A percentile compares a stretch with the other conserved stretches of the same genome.
Evolutionary conservation across 2,329 filamentous ascomycete species (phyloP).

Genomic region (Fusarium annulatum): DNA sequence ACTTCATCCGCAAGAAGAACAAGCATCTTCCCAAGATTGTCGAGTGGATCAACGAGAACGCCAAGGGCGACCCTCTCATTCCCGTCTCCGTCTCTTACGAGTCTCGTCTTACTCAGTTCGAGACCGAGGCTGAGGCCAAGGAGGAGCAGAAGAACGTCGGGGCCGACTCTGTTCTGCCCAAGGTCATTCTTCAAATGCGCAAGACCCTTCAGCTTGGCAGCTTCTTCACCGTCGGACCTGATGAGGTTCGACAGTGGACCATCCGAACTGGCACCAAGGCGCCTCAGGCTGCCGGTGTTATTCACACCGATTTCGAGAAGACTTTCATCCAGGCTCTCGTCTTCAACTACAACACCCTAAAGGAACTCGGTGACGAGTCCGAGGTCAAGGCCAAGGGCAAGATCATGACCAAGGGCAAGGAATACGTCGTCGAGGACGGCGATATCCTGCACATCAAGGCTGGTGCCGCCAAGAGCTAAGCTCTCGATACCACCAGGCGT

Average conservation of each 20-base stretch:
- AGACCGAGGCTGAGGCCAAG: constrained; percentile 77
- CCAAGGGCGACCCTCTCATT: constrained; percentile 87
- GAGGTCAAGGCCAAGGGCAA: constrained; percentile 94
- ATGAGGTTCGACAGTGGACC: constrained; percentile 99
- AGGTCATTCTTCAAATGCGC: constrained; percentile 93
- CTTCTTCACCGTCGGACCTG: constrained; percentile 96
- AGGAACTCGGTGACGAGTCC: constrained; percentile 88
- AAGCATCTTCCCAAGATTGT: constrained; percentile 95
- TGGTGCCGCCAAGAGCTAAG: constrained; percentile 79
- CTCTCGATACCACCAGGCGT: constrained; percentile 15
- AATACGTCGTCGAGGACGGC: constrained; percentile 89
- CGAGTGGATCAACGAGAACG: constrained; percentile 94
- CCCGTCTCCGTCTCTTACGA: constrained; percentile 94
- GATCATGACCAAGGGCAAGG: constrained; percentile 98
- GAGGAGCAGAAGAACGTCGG: constrained; percentile 92
- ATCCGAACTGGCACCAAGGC: constrained; percentile 96
- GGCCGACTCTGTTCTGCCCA: constrained; percentile 89
- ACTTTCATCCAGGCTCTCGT: constrained; percentile 98
- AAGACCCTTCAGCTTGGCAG: constrained; percentile 88
- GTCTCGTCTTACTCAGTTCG: constrained; percentile 86
- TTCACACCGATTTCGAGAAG: constrained; percentile 99
- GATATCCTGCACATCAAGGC: constrained; percentile 90
- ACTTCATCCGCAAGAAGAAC: constrained; percentile 99
- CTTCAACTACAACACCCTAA: constrained; percentile 86
- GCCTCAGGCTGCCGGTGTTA: constrained; percentile 96